A percentile compares a stretch with the other conserved stretches of the same genome.
phyloP scores from a whole-genome alignment of 306 rosid species.

The Malus sylvestris region DNA sequence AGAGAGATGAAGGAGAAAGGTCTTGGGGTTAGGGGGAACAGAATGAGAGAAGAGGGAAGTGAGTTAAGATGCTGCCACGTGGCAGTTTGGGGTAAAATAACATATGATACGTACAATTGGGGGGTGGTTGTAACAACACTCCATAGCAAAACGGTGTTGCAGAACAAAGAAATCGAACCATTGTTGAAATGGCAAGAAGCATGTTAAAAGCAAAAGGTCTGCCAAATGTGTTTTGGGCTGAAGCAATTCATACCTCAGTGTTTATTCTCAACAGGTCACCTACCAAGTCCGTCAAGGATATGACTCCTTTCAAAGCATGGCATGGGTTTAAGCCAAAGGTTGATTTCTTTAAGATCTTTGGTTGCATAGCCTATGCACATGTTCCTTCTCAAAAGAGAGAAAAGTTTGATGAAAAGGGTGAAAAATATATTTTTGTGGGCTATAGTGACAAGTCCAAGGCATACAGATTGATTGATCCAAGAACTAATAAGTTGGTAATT shows the following conservation, averaged over 20 bases:
- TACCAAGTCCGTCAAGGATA: background rate
- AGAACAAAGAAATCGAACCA: background rate
- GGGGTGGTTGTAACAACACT: background rate
- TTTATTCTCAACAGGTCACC: background rate
- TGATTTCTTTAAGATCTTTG: background rate
- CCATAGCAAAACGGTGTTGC: conserved; percentile 2
- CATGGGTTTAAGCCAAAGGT: background rate
- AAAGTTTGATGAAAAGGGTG: background rate
- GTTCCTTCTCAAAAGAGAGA: background rate
- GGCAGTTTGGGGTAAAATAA: too few relatives aligned
- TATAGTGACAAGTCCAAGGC: background rate
- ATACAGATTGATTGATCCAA: background rate
- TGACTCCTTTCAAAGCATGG: background rate
- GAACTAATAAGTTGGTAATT: background rate
- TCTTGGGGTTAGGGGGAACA: too few relatives aligned
- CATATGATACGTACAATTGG: too few relatives aligned
- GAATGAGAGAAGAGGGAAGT: too few relatives aligned
- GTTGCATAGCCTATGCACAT: background rate
- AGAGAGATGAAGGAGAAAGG: too few relatives aligned
- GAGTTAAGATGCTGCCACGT: too few relatives aligned
- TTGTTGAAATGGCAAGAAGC: background rate
- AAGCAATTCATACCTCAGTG: background rate
- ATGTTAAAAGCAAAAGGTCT: background rate
- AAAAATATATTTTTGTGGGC: background rate
- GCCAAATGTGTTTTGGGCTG: background rate